A percentile compares a stretch with the other conserved stretches of the same genome.
phyloP scores from a whole-genome alignment of 805 yeast genomes.

The Saturnispora sanitii region DNA sequence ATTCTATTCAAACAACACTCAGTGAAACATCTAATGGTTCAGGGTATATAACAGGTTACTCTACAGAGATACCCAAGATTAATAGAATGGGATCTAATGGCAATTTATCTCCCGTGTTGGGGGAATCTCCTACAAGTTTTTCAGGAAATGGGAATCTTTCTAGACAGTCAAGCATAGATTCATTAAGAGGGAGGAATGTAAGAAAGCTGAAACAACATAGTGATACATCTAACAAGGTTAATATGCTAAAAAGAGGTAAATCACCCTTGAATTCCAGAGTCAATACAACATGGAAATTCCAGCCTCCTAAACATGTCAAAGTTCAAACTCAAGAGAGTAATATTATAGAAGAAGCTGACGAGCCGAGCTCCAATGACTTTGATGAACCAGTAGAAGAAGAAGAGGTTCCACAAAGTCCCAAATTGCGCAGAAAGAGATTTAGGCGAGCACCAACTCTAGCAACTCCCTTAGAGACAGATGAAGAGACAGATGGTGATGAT shows the following conservation, averaged over 20 bases:
- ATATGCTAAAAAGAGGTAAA: conserved; percentile 23
- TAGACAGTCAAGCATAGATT: conserved; percentile 17
- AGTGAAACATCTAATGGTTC: conserved; percentile 44
- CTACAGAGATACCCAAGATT: conserved; percentile 20
- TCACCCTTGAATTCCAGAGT: conserved; percentile 24
- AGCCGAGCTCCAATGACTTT: not conserved
- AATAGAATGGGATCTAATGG: not conserved
- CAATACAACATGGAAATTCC: conserved; percentile 24
- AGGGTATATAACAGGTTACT: conserved; percentile 29
- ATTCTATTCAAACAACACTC: conserved; percentile 37
- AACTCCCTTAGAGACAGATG: conserved; percentile 13
- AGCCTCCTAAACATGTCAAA: conserved; percentile 24
- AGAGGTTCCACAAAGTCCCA: conserved; percentile 3
- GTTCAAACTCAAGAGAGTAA: conserved; percentile 29
- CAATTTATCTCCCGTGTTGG: conserved; percentile 8
- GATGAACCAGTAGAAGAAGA: conserved; percentile 1
- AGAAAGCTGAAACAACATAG: conserved; percentile 13
- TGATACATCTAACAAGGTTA: conserved; percentile 7
- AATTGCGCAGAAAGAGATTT: conserved; percentile 8
- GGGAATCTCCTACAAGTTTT: conserved; percentile 27
- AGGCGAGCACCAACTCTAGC: conserved; percentile 11
- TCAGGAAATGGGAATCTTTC: conserved; percentile 12
- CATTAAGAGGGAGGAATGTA: conserved; percentile 22
- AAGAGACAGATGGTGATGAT: conserved; percentile 11
- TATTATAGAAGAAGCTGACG: conserved; percentile 9